Evolutionary conservation across 129 eudicot species (phyloP), one percentile per base, ranked within the genome.

Genomic region (Pseudognaphalium luteoalbum): DNA sequence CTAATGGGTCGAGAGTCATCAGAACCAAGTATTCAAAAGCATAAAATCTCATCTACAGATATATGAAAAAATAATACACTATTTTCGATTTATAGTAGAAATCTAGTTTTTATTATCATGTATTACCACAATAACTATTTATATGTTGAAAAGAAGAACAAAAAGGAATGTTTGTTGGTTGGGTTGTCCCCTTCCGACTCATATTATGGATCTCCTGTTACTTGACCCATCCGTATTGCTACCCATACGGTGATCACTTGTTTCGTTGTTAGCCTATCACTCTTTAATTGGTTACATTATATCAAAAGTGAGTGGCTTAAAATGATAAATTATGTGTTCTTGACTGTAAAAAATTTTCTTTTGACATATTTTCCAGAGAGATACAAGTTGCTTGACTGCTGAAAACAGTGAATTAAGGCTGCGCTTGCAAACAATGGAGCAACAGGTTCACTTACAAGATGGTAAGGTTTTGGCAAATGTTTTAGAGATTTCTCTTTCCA

Each of bases 391-490:
- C 72, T 78, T 92, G 81, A 81, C 88, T 39, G 84, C 92, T 86
- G 94, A 88, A 88, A 92, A 92, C 78, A 86, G 87, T 85, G 98
- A 92, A 80, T 79, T 92, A 79, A 92, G 91, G 83, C 54, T 92
- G 82, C 90, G 87, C 61, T 83, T 92, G 89, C 96, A 92, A 84
- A 86, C 96, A 66, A 86, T 83, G 83, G 98, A 92, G 80, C 96
- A 88, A 68, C 94, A 92, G 80, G 94, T 88, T 78, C 96, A 90
- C 84, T 83, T 92, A 79, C 96, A 89, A 88, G 96, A 92, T 76
- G 98, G 98, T 92, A 86, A 79, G 77, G 33, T 57, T 65, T 68
- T 61, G 73, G 59, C 51, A 30, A 30, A 29, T 15, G 0, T 14
- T 63, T 14, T 30, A 30, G 42, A 63, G 19, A 4, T 15, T 63